A percentile compares a stretch with the other conserved stretches of the same genome.
phyloP scores from a whole-genome alignment of 805 yeast species.

The Lipomyces oligophaga region DNA sequence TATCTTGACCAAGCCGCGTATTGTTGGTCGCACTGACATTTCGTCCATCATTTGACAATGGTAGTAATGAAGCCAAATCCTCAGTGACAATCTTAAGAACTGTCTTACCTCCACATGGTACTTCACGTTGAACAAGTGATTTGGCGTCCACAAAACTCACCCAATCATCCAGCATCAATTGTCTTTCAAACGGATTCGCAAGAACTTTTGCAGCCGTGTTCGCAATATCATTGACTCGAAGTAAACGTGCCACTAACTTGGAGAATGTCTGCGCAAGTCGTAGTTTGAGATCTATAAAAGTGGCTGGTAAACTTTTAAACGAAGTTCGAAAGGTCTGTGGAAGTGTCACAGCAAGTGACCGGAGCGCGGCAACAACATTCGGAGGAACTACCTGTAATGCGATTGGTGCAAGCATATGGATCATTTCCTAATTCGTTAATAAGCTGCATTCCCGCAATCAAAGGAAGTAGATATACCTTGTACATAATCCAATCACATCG shows the following conservation, averaged over 20 bases:
- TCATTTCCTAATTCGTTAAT: constrained; percentile 37
- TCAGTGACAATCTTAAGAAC: constrained; percentile 33
- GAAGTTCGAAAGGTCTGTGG: constrained; percentile 39
- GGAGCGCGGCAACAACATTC: constrained; percentile 52
- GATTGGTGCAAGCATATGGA: constrained; percentile 59
- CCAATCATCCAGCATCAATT: constrained; percentile 60
- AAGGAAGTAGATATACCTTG: constrained; percentile 36
- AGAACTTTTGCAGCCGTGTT: constrained; percentile 49
- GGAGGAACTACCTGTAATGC: constrained; percentile 56
- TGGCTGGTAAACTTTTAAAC: constrained; percentile 44
- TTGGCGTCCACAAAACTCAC: constrained; percentile 45
- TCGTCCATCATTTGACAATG: constrained; percentile 5
- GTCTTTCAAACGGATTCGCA: constrained; percentile 43
- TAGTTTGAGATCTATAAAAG: constrained; percentile 51
- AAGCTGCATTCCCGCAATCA: not conserved
- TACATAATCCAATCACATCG: constrained; percentile 66
- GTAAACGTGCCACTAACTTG: constrained; percentile 50
- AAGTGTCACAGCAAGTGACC: constrained; percentile 49
- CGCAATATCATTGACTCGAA: constrained; percentile 53
- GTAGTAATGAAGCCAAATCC: constrained; percentile 34
- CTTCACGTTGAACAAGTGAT: constrained; percentile 47
- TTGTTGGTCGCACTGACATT: not conserved
- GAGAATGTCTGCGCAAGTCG: constrained; percentile 53
- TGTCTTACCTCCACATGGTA: constrained; percentile 44
- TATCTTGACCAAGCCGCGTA: constrained; percentile 4